phyloP scores from a whole-genome alignment of 192 early-diverging fungal genomes.

The Jimgerdemannia flammicorona region DNA sequence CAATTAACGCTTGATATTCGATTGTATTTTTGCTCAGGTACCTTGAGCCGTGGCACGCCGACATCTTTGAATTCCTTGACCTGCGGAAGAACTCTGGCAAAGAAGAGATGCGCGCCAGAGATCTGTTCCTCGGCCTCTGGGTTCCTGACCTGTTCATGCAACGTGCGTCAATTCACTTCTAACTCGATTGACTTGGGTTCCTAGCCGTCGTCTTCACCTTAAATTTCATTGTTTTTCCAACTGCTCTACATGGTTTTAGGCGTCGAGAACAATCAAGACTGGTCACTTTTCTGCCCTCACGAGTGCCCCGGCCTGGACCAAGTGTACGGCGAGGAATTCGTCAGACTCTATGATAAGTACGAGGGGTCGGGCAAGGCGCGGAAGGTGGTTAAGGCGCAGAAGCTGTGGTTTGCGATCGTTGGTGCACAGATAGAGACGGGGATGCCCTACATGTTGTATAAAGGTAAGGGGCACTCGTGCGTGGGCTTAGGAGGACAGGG shows the following conservation, averaged over 20 bases:
- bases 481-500: too few species aligned
- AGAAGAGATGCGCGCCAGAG: conserved; percentile 93
- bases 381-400: conserved; percentile 84
- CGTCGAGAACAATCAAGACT: conserved; percentile 84
- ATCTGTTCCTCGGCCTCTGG: conserved; percentile 96
- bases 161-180: conserved; percentile 34
- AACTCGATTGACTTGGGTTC: too few species aligned
- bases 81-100: conserved; percentile 95
- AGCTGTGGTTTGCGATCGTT: conserved; percentile 94
- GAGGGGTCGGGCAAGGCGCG: conserved; percentile 78
- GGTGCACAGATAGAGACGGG: conserved; percentile 98
- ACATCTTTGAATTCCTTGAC: conserved; percentile 95
- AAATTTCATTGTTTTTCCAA: background rate
- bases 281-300: conserved; percentile 93
- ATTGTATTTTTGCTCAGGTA: conserved; percentile 46
- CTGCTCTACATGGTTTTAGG: background rate
- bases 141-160: conserved; percentile 96
- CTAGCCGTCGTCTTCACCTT: background rate
- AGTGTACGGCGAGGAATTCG: conserved; percentile 88
- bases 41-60: conserved; percentile 96
- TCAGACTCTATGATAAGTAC: conserved; percentile 80
- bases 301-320: conserved; percentile 85
- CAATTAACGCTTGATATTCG: too few species aligned
- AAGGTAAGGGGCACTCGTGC: conserved; percentile 38
- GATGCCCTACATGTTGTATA: conserved; percentile 97